Base-by-base conservation (phyloP, 2,329 filamentous ascomycete genomes). In the Pseudogymnoascus sp. region DNA sequence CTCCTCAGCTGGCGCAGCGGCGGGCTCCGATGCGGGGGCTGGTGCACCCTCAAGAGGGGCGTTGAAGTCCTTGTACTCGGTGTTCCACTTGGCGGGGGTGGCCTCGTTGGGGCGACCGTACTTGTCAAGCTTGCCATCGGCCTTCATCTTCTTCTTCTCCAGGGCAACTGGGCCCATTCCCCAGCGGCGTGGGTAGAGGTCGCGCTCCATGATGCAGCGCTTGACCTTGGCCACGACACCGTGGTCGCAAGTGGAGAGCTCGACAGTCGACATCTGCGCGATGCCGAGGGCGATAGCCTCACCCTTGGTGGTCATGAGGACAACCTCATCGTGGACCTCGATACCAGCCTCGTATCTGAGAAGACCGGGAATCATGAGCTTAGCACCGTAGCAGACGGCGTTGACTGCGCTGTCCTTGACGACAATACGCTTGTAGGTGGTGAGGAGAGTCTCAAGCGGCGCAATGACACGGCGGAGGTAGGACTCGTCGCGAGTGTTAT, bases 141-240 rank as follows among this genome's bases (percentile, higher is more conserved):
- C 90, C 86, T 97, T 97, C 82, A 99, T 87, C 86, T 97, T 97
- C 89, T 99, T 99, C 87, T 99, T 99, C 83, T 97, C 92, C 58
- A 88, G 79, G 59, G 94, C 94, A 64, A 93, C 87, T 60, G 94
- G 93, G 65, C 94, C 94, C 73, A 97, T 85, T 68, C 94, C 94
- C 94, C 94, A 99, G 81, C 93, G 83, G 75, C 92, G 85, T 66
- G 94, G 94, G 83, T 99, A 99, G 64, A 97, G 83, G 75, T 97
- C 94, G 71, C 94, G 90, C 83, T 99, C 94, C 94, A 99, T 99
- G 77, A 99, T 99, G 78, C 92, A 96, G 71, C 94, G 88, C 87
- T 99, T 99, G 75, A 99, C 91, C 83, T 97, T 97, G 70, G 94
- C 94, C 64, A 97, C 93, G 63, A 97, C 92, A 70, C 94, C 94